Conservation (phyloP, 495 filamentous ascomycete species). For the Bathelium albidoporum region DNA sequence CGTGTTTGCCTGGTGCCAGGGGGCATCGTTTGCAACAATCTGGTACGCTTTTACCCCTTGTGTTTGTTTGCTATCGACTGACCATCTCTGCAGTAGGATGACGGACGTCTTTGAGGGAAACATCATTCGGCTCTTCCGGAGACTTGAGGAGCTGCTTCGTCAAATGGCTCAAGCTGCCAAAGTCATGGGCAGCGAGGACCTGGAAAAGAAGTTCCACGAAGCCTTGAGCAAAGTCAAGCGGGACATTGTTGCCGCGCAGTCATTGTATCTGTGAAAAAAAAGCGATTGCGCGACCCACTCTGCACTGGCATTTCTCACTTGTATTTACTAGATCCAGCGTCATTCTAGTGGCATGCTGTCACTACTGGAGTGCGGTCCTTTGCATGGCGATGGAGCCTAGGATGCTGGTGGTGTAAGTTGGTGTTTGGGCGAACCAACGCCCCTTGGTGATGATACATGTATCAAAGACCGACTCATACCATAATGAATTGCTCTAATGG, state of each 20-base stretch:
- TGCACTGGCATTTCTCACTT: neutral
- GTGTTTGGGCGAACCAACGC: neutral
- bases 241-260: slow-evolving; percentile 90
- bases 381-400: neutral
- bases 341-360: neutral
- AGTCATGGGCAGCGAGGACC: slow-evolving; percentile 93
- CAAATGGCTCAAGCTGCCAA: slow-evolving; percentile 96
- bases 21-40: slow-evolving; percentile 84
- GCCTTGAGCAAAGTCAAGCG: slow-evolving; percentile 74
- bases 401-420: neutral
- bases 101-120: slow-evolving; percentile 95
- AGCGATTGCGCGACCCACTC: neutral
- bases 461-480: neutral
- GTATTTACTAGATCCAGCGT: neutral
- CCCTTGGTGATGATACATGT: neutral
- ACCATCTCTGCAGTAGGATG: slow-evolving; percentile 61
- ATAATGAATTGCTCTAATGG: neutral
- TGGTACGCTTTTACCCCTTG: slow-evolving; percentile 53
- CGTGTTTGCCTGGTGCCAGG: slow-evolving; percentile 86
- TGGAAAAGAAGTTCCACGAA: slow-evolving; percentile 79
- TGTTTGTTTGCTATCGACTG: neutral
- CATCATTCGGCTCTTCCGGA: slow-evolving; percentile 88
- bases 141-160: slow-evolving; percentile 87
- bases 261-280: slow-evolving; percentile 60
- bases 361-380: neutral